Evolutionary conservation across 371 early-diverging fungal genomes (phyloP).

Genomic region (Haplosporangium sp.): DNA sequence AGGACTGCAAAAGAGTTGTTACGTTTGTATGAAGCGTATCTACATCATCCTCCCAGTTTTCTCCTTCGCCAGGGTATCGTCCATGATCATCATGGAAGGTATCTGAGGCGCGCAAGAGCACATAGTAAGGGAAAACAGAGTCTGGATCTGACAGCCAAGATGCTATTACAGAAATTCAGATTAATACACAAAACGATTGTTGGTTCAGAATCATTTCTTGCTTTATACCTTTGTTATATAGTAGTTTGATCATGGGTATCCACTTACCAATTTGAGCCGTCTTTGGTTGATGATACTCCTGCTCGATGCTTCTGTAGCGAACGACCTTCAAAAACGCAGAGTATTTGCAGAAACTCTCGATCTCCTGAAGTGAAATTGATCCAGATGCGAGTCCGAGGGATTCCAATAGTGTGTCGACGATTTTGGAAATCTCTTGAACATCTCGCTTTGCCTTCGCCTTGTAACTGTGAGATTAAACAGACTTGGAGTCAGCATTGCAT

Average conservation of each 20-base stretch:
- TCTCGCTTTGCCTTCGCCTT: conserved; percentile 85
- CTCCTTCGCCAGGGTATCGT: conserved; percentile 65
- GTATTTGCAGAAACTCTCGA: conserved; percentile 89
- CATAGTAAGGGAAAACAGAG: conserved; percentile 68
- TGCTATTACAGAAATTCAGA: conserved; percentile 43
- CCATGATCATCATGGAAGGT: conserved; percentile 67
- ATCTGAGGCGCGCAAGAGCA: conserved; percentile 81
- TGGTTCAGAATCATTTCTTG: background rate
- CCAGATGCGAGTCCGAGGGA: conserved; percentile 60
- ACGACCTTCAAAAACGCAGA: conserved; percentile 74
- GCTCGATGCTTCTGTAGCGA: conserved; percentile 68
- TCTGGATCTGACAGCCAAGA: conserved; percentile 67
- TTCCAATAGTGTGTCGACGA: conserved; percentile 64
- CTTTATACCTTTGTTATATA: background rate
- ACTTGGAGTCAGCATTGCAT: background rate
- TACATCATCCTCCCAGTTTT: conserved; percentile 55
- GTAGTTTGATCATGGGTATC: no score
- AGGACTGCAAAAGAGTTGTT: conserved; percentile 39
- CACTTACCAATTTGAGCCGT: conserved; percentile 62
- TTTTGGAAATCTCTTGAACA: conserved; percentile 62
- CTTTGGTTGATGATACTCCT: conserved; percentile 63
- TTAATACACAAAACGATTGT: conserved; percentile 1
- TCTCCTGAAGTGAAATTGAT: conserved; percentile 72
- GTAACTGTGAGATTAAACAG: conserved; percentile 62
- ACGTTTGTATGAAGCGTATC: conserved; percentile 50